Base-by-base conservation (phyloP, 2,329 filamentous ascomycete genomes). In the Rhynchosporium agropyri region DNA sequence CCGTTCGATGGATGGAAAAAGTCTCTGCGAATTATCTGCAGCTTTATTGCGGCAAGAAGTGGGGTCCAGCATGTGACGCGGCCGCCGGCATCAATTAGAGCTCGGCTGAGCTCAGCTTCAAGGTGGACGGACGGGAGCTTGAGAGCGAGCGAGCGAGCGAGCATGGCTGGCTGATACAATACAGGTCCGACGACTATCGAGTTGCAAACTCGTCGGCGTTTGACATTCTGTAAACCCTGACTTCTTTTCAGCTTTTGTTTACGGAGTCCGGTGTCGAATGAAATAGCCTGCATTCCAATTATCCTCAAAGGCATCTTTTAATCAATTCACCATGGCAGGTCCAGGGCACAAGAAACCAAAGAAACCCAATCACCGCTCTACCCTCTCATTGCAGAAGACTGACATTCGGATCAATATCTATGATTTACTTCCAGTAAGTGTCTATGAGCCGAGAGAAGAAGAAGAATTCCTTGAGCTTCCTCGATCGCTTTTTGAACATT, bases 351-450 rank as follows among this genome's bases (percentile, higher is more conserved):
- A 72, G 62, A 69, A 59, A 60, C 68, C 70, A 0, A 63, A 67
- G 50, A 72, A 65, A 58, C 62, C 66, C n/a, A 73, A 63, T 51
- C 89, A 90, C 73, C 79, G 88, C 65, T 87, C 85, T 62, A 90
- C 88, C 1, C 74, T 90, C 53, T 89, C 88, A 15, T 77, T 90
- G 26, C 85, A 88, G 68, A 89, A 89, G 73, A 91, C 88, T 2
- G 87, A 92, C 74, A 83, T 93, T 65, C 78, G 84, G 54, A 92
- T 93, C 72, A 87, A 92, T 72, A 86, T 92, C 71, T 93, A 93
- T 72, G 90, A 92, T 75, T 79, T 92, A 7, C 79, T 93, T 15
- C 87, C 89, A 45, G 88, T 90, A 81, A 63, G 76, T 70, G 46
- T 36, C 5, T 36, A 36, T 36, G 1, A 6, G 33, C 6, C 15